Percentiles rank a stretch among this genome's conserved stretches.
These are phyloP conservation scores for Lipomyces starkeyi DNA, from an alignment of 805 yeast genomes.

Conservation along the genomic window DNA sequence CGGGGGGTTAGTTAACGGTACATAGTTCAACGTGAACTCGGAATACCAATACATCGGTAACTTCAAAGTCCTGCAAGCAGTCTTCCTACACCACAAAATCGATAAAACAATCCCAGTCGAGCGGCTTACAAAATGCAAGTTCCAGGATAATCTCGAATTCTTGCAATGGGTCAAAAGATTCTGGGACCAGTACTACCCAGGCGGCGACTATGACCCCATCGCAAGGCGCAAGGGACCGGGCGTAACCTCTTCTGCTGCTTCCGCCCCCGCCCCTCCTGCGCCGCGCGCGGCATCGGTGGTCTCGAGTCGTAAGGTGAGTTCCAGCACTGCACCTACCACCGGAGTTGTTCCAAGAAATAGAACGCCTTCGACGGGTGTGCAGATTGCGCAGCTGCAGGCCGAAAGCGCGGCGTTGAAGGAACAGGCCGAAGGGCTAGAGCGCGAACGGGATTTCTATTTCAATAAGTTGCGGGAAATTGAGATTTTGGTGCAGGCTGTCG, in stretches of 20 bases:
- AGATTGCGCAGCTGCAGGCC: constrained; percentile 47
- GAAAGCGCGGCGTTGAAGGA: constrained; percentile 64
- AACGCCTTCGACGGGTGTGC: constrained; percentile 33
- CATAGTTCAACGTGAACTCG: constrained; percentile 62
- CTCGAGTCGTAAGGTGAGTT: constrained; percentile 23
- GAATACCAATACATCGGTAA: constrained; percentile 82
- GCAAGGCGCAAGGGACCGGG: constrained; percentile 55
- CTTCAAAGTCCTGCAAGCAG: constrained; percentile 82
- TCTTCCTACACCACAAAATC: constrained; percentile 73
- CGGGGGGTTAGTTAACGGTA: no score
- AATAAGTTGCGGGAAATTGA: constrained; percentile 89
- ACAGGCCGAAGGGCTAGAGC: constrained; percentile 65
- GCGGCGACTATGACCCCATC: constrained; percentile 71
- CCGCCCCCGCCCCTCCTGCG: constrained; percentile 14
- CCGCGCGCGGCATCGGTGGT: constrained; percentile 30
- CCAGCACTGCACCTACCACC: constrained; percentile 15
- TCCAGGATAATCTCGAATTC: constrained; percentile 94
- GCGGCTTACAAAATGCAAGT: constrained; percentile 77
- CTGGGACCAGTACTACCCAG: constrained; percentile 80
- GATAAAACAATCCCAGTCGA: constrained; percentile 82
- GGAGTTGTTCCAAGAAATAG: constrained; percentile 30
- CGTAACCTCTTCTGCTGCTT: constrained; percentile 6
- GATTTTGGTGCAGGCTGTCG: constrained; percentile 69
- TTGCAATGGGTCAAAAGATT: constrained; percentile 87
- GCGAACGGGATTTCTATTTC: constrained; percentile 90